Conservation (phyloP, 106 monocot species). For the Dendrobium huoshanense region DNA sequence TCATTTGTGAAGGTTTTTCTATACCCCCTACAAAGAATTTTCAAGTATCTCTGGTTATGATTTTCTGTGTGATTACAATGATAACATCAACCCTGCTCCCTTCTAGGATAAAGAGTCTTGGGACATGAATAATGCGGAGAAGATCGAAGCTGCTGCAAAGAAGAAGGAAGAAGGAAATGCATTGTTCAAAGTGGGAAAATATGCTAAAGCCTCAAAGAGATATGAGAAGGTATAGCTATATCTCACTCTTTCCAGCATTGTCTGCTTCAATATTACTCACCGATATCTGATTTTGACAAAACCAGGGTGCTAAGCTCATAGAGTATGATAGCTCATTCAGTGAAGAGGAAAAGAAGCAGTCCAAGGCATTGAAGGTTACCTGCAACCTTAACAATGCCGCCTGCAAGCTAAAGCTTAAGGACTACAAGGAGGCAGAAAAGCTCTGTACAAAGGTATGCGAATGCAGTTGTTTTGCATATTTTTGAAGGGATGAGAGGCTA, state of each 20-base stretch:
- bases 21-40: neutral
- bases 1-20: conserved; percentile 73
- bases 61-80: neutral
- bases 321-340: conserved; percentile 60
- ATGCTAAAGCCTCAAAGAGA: conserved; percentile 60
- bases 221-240: conserved; percentile 52
- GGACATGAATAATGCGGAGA: conserved; percentile 70
- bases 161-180: conserved; percentile 87
- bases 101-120: conserved; percentile 84
- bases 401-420: conserved; percentile 47
- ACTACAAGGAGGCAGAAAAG: conserved; percentile 48
- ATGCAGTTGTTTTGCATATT: neutral
- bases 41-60: neutral
- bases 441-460: conserved; percentile 44
- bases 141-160: conserved; percentile 69
- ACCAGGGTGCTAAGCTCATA: conserved; percentile 33
- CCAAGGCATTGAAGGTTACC: conserved; percentile 42
- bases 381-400: conserved; percentile 58
- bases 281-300: neutral
- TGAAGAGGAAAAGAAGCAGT: conserved; percentile 63
- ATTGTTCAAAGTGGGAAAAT: conserved; percentile 39
- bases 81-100: neutral
- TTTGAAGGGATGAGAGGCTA: neutral
- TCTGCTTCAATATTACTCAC: neutral
- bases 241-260: neutral